Evolutionary conservation across 1,139 yeast species (phyloP).

Genomic region (Hemisphaericaspora xylanilytica): DNA sequence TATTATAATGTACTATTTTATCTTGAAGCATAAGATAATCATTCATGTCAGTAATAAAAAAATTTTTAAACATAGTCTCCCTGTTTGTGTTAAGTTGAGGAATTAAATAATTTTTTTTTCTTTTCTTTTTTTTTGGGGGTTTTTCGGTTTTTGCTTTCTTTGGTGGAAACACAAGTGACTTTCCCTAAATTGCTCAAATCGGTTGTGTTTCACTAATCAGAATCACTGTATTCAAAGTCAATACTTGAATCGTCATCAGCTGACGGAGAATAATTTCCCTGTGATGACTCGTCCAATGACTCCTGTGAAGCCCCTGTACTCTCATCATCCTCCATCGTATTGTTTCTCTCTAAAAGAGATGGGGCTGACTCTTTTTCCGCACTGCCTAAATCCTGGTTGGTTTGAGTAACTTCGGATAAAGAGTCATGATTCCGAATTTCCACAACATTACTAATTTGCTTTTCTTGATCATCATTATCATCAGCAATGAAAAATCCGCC

Average conservation of each 20-base stretch:
- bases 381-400: not conserved
- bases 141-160: not conserved
- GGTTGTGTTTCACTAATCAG: not conserved
- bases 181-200: not conserved
- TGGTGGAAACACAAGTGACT: not conserved
- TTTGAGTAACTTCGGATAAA: slow-evolving; percentile 2
- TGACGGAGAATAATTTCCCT: slow-evolving; percentile 4
- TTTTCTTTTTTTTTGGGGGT: too few relatives aligned
- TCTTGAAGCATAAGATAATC: too few relatives aligned
- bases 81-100: too few relatives aligned
- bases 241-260: slow-evolving; percentile 8
- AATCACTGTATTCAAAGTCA: slow-evolving; percentile 13
- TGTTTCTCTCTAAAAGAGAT: too few relatives aligned
- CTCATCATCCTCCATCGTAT: slow-evolving; percentile 5
- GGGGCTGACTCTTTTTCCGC: too few relatives aligned
- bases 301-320: slow-evolving; percentile 3
- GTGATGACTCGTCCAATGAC: slow-evolving; percentile 7
- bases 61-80: too few relatives aligned
- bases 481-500: slow-evolving; percentile 14
- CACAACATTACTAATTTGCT: not conserved
- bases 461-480: not conserved
- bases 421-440: not conserved
- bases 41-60: too few relatives aligned
- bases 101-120: too few relatives aligned
- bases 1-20: too few relatives aligned